These are phyloP conservation scores for Corymbia citriodora DNA, from an alignment of 441 rosid genomes.

Conservation along the genomic window DNA sequence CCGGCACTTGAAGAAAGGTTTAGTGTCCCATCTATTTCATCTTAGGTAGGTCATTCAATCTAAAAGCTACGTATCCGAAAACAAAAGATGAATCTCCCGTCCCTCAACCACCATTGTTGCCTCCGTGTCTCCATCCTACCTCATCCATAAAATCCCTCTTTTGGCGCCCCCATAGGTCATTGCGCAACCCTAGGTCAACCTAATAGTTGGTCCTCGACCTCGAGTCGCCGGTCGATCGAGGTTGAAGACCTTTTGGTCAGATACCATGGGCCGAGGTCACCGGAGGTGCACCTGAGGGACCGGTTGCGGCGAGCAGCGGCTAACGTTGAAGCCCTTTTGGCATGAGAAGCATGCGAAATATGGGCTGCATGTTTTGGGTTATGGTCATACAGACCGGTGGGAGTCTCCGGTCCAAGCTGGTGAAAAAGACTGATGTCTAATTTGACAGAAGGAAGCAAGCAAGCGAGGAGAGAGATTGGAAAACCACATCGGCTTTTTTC, in stretches of 20 bases:
- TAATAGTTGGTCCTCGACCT: neutral
- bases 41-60: neutral
- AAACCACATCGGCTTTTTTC: neutral
- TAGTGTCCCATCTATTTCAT: neutral
- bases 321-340: neutral
- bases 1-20: neutral
- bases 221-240: neutral
- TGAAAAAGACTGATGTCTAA: neutral
- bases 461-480: neutral
- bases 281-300: neutral
- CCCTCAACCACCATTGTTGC: neutral
- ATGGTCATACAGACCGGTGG: neutral
- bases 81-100: neutral
- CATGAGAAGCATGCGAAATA: neutral
- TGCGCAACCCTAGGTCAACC: accelerated
- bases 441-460: neutral
- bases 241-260: no score
- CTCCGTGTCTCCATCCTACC: neutral
- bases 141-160: neutral
- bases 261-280: neutral
- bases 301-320: neutral
- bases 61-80: neutral
- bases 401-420: neutral
- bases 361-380: neutral
- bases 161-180: neutral